Evolutionary conservation across 495 filamentous ascomycete species (phyloP), one percentile per base, ranked within the genome.

Genomic region (Aspergillus diversus): DNA sequence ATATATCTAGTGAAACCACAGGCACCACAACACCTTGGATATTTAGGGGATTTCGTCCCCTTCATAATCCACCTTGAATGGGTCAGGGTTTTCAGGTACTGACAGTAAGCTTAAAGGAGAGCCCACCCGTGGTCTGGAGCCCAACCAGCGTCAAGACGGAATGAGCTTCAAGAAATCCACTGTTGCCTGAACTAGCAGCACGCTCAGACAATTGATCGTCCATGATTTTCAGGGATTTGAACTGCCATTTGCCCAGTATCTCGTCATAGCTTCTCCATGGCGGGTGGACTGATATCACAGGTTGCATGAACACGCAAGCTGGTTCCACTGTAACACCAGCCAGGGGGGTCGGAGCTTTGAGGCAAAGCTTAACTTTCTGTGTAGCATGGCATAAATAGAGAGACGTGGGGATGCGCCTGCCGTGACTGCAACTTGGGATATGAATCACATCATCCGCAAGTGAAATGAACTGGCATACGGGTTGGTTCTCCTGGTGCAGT

Each of bases 261-360:
- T 27, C 33, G 21, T 32, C 33, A 15, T 35, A 42, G 35, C 17
- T 31, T 50, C 58, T 47, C 33, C 52, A 53, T 39, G 57, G 47
- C 56, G 55, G 59, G 61, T 47, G 51, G 32, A 17, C 53, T 66
- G 67, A 65, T 60, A 64, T 66, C 64, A 62, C 53, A 59, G 42
- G 55, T 33, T 34, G 37, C 46, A 47, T 42, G 47, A 69, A 69
- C 67, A 35, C 67, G 67, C 67, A 69, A 69, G 61, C 64, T 60
- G 33, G 67, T 42, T 49, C 67, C 67, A 69, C 67, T 39, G 21
- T 33, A 17, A 27, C 59, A 58, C 34, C 54, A 47, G 51, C 43
- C 57, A 61, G 59, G 55, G 59, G 57, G 56, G 11, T 46, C 0
- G 54, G 42, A 35, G 43, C 46, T 50, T 47, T 46, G 37, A 33